phyloP scores from a whole-genome alignment of 176 grass and related monocot species.

The Elymus sibiricus region DNA sequence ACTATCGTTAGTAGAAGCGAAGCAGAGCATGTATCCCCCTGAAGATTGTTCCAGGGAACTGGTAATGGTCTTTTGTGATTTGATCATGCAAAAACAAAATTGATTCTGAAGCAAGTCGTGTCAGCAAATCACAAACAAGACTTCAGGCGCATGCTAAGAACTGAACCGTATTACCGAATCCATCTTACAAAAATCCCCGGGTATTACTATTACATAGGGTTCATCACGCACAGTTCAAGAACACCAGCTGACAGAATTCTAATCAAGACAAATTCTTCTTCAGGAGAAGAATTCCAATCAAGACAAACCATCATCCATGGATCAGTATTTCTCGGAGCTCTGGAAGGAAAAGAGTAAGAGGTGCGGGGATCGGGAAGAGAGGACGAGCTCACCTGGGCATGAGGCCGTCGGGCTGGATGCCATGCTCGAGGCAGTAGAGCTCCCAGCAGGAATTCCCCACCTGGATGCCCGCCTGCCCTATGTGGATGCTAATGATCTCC shows the following conservation, averaged over 20 bases:
- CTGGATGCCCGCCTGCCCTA: constrained; percentile 86
- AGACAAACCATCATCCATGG: background rate
- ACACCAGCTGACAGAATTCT: background rate
- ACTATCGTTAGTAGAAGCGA: background rate
- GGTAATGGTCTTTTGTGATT: background rate
- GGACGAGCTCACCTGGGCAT: constrained; percentile 51
- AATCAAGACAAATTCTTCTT: background rate
- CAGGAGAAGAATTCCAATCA: background rate
- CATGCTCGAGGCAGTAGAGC: constrained; percentile 87
- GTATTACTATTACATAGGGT: background rate
- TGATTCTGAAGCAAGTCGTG: background rate
- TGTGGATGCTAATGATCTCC: constrained; percentile 82
- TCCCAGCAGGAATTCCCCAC: constrained; percentile 93
- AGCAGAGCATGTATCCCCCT: background rate
- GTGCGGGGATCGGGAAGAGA: background rate
- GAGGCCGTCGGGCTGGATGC: constrained; percentile 72
- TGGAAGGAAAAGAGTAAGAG: background rate
- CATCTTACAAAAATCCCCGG: background rate
- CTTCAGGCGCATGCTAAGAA: background rate
- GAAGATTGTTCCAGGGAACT: background rate
- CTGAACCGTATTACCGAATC: background rate
- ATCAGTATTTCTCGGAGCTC: background rate
- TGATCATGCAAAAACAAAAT: background rate
- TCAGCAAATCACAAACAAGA: background rate
- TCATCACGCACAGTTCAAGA: background rate